Base-by-base conservation (phyloP, 1,284 basidiomycete species). In the Ustilago bromivora region DNA sequence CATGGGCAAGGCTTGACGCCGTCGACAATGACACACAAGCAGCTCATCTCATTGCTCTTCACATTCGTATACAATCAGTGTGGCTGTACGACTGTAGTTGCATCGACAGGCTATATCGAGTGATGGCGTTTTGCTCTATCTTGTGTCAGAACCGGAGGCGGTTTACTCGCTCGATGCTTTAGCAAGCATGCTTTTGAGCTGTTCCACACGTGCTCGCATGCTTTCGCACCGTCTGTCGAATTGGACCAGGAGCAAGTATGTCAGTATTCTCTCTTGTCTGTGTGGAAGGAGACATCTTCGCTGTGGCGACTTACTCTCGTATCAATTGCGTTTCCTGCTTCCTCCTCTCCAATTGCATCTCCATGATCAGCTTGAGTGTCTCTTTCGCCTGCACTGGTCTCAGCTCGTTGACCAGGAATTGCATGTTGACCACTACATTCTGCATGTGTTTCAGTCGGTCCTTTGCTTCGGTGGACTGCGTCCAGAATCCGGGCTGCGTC, bases 361-460 rank as follows among this genome's bases (percentile, higher is more conserved):
- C 59, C 67, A 84, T 75, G 53, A 81, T 68, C 31, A 63, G 47
- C 66, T 77, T 78, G 41, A 84, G 77, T 57, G 78, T 74, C 49
- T 81, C 81, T 32, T 75, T 76, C 2, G 81, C 78, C 57, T 84
- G 82, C n/a, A 79, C 66, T 15, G 84, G 83, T 32, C 84, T 64
- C 47, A 82, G 65, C 69, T 82, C 75, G 76, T 85, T 85, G 71
- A 84, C 64, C 19, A 83, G 40, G 62, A 80, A 82, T 61, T 83
- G 83, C 67, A 84, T 82, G 51, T 85, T 85, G 68, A 84, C 78
- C 49, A 82, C 82, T 17, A 80, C 70, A 28, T 76, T 82, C 60
- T 84, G 79, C 57, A 85, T 79, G 40, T 84, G 80, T 36, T 80
- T 76, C 10, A 81, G 61, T 28, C 76, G 61, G 43, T 85, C 84